Evolutionary conservation across 208 protist species (phyloP).

Genomic region (Porcisia deanei): DNA sequence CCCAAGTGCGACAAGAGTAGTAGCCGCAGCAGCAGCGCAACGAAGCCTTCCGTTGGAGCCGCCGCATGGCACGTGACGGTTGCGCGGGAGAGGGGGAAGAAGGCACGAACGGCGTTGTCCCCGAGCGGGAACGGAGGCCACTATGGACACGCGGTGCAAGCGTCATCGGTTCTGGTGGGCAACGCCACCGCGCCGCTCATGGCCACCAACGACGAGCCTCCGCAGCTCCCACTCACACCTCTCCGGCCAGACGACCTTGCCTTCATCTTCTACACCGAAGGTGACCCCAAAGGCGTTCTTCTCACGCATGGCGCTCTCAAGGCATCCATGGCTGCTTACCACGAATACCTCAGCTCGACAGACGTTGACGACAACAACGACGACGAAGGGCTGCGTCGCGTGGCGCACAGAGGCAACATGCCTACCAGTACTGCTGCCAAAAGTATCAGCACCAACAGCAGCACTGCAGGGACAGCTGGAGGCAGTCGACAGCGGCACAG

Average conservation of each 20-base stretch:
- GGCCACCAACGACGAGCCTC: background rate
- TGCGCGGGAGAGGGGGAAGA: background rate
- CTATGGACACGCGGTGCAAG: too few relatives aligned
- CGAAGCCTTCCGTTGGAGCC: background rate
- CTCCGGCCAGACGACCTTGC: constrained; percentile 50
- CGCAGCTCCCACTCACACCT: constrained; percentile 18
- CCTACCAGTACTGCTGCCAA: background rate
- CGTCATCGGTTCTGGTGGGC: background rate
- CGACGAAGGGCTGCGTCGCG: constrained; percentile 11
- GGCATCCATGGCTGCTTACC: constrained; percentile 40
- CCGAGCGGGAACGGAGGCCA: background rate
- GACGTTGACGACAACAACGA: constrained; percentile 6
- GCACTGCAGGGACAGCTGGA: background rate
- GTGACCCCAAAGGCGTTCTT: constrained; percentile 81
- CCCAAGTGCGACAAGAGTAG: background rate
- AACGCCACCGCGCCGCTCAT: background rate
- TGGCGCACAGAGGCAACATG: background rate
- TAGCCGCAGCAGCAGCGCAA: background rate
- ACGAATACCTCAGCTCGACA: constrained; percentile 34
- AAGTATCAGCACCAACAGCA: background rate
- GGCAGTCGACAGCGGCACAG: background rate
- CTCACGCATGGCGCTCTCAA: constrained; percentile 71
- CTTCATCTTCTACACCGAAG: constrained; percentile 83
- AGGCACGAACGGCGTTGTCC: background rate
- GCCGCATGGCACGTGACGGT: background rate